These are phyloP conservation scores for Diaporthe australafricana DNA, from an alignment of 2,329 filamentous ascomycete species.

Conservation along the genomic window DNA sequence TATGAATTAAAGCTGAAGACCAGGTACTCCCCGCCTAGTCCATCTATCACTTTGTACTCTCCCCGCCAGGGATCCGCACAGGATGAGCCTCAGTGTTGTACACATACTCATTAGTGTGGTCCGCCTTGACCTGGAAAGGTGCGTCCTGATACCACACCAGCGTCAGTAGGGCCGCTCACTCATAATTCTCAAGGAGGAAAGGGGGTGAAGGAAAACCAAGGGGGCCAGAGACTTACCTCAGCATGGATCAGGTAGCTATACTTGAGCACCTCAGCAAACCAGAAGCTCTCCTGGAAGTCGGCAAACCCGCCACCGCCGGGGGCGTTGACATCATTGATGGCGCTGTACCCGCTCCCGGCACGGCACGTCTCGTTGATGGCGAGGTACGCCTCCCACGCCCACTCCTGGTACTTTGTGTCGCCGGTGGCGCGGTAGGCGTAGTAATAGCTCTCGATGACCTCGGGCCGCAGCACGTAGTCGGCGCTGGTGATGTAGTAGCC, in stretches of 20 bases:
- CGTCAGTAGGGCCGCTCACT: background rate
- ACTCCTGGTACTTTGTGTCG: conserved; percentile 81
- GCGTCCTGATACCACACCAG: conserved; percentile 57
- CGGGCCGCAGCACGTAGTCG: conserved; percentile 78
- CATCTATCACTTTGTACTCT: background rate
- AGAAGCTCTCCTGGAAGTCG: conserved; percentile 88
- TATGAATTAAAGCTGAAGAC: background rate
- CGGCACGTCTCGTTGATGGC: conserved; percentile 73
- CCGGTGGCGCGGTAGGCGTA: conserved; percentile 87
- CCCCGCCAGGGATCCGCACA: conserved; percentile 44
- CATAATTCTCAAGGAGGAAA: no score
- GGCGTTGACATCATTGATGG: conserved; percentile 74
- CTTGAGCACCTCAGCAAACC: conserved; percentile 90
- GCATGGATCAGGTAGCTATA: conserved; percentile 81
- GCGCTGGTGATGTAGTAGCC: conserved; percentile 78
- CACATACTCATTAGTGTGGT: conserved; percentile 59
- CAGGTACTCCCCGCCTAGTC: background rate
- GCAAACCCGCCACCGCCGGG: conserved; percentile 68
- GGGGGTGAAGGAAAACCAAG: background rate
- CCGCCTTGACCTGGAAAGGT: conserved; percentile 59
- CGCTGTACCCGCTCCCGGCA: conserved; percentile 74
- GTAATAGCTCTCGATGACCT: conserved; percentile 87
- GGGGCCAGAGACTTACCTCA: conserved; percentile 44
- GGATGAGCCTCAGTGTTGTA: conserved; percentile 64
- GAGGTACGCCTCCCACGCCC: conserved; percentile 83